Conservation (phyloP, 2,329 filamentous ascomycete species). For the Aaosphaeria pasadenensis region DNA sequence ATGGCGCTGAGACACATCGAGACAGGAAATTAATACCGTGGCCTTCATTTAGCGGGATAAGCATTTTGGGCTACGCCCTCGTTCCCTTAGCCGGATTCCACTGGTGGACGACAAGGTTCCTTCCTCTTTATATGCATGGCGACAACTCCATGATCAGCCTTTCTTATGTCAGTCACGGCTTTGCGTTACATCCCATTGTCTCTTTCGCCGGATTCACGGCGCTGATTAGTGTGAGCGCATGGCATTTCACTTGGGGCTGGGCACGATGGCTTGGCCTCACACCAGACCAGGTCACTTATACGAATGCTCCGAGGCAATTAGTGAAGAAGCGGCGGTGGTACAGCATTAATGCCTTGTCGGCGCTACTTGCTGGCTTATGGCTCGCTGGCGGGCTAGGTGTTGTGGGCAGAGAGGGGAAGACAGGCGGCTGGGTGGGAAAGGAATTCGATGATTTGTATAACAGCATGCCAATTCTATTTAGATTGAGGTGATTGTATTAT, state of each 20-base stretch:
- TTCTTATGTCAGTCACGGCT: constrained; percentile 80
- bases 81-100: constrained; percentile 67
- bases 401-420: constrained; percentile 67
- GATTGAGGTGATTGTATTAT: constrained; percentile 43
- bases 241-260: constrained; percentile 80
- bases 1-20: constrained; percentile 65
- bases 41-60: constrained; percentile 70
- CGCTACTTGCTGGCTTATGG: constrained; percentile 66
- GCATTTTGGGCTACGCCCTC: constrained; percentile 69
- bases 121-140: constrained; percentile 75
- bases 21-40: constrained; percentile 55
- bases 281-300: constrained; percentile 52
- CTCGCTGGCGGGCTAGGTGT: constrained; percentile 76
- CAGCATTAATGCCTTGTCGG: constrained; percentile 64
- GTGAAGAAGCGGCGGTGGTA: constrained; percentile 66
- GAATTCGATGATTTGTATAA: constrained; percentile 74
- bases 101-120: constrained; percentile 68
- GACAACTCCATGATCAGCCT: constrained; percentile 84
- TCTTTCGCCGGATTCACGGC: constrained; percentile 68
- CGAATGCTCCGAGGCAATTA: constrained; percentile 49
- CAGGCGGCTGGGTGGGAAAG: constrained; percentile 74
- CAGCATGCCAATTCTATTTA: constrained; percentile 56
- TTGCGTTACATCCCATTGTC: constrained; percentile 65
- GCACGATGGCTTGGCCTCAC: constrained; percentile 75
- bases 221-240: constrained; percentile 65